Base-by-base conservation (phyloP, 1,284 basidiomycete species). In the Irpex sp. region DNA sequence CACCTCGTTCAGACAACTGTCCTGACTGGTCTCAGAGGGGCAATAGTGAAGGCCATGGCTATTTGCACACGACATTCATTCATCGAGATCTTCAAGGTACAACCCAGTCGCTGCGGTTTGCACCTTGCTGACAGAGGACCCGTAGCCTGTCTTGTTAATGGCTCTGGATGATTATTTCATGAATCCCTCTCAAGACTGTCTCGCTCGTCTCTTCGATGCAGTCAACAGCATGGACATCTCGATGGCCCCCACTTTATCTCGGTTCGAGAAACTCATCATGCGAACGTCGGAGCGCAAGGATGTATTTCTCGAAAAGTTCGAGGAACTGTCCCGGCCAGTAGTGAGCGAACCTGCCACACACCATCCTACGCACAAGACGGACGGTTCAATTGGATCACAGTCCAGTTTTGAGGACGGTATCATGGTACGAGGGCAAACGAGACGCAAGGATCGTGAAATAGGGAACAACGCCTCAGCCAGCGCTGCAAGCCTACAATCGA, bases 1-100 rank as follows among this genome's bases (percentile, higher is more conserved):
- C 47, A 21, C 0, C 31, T 1, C 58, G 35, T 7, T 46, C 13
- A n/a, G 51, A 50, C 46, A 13, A 33, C 43, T n/a, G 17, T 61
- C 26, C 68, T 70, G 26, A 55, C 26, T 21, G 64, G 62, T 55
- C 57, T 33, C 68, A 95, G 97, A 79, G 96, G 97, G 61, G 97
- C 96, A 0, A 87, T 92, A 67, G 95, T 98, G 66, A 94, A 98
- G 77, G 97, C 97, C 3, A 85, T 99, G 79, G 97, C 97, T 15
- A 93, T 99, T 67, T 97, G 94, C 71, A 97, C 95, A 0, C 88
- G 91, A 31, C 91, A 97, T 77, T 95, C 97, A 0, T 98, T 93
- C 76, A 95, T 99, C 64, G 94, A 98, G 70, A 94, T 98, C 70
- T 99, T 97, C 87, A 98, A 98, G 84, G 94, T 91, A 64, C 67